These are phyloP conservation scores for Rutstroemia sp. DNA, from an alignment of 2,329 filamentous ascomycete species.

Conservation along the genomic window DNA sequence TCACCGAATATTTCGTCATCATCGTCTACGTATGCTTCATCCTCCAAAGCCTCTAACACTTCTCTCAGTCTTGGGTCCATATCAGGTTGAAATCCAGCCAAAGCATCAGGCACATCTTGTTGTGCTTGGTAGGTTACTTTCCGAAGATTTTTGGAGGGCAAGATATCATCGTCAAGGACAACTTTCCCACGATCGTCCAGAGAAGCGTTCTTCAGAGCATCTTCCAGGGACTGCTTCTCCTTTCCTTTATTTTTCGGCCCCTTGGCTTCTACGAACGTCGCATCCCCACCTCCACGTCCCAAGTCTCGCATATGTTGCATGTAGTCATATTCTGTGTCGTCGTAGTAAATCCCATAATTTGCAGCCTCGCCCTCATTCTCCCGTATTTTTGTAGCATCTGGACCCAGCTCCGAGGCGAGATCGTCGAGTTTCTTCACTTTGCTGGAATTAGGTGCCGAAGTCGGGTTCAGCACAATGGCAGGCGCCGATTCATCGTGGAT, in stretches of 20 bases:
- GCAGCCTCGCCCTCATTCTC: conserved; percentile 95
- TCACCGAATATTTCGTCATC: conserved; percentile 76
- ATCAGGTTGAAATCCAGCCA: conserved; percentile 91
- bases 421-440: conserved; percentile 65
- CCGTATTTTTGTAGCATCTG: conserved; percentile 57
- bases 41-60: conserved; percentile 86
- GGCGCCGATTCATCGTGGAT: conserved; percentile 89
- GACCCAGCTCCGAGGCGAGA: conserved; percentile 67
- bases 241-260: conserved; percentile 58
- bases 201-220: conserved; percentile 63
- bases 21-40: conserved; percentile 86
- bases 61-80: conserved; percentile 94
- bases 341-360: conserved; percentile 86
- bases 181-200: conserved; percentile 46
- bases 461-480: conserved; percentile 81
- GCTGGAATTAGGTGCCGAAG: conserved; percentile 41
- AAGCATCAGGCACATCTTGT: conserved; percentile 83
- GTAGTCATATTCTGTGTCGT: conserved; percentile 95
- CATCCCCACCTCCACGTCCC: conserved; percentile 59
- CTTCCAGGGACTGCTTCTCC: conserved; percentile 71
- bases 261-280: conserved; percentile 76
- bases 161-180: conserved; percentile 64
- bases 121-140: conserved; percentile 82
- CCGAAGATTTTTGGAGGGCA: conserved; percentile 72
- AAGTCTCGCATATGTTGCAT: conserved; percentile 98